Evolutionary conservation across 495 filamentous ascomycete species (phyloP).

Genomic region (Neurospora sp.): DNA sequence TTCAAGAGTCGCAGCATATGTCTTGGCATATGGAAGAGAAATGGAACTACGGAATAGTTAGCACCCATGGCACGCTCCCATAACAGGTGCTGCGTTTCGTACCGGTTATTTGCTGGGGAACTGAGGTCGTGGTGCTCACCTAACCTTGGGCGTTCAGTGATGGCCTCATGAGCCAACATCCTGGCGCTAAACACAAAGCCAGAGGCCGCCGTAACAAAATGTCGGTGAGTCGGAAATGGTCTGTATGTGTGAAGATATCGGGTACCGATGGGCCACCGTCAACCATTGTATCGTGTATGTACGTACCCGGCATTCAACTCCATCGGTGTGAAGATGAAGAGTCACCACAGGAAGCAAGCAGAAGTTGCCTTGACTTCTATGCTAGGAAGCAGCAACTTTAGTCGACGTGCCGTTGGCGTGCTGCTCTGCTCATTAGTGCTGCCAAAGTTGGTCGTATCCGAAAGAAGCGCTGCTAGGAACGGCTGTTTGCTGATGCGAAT

Average conservation of each 20-base stretch:
- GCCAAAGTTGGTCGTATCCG: neutral
- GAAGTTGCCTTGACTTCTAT: neutral
- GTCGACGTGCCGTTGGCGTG: neutral
- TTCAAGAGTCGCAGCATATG: neutral
- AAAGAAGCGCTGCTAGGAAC: neutral
- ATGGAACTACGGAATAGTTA: neutral
- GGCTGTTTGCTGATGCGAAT: neutral
- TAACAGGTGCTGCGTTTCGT: neutral
- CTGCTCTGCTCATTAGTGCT: neutral
- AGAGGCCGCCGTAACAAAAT: neutral
- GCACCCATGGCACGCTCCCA: neutral
- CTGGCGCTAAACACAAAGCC: neutral
- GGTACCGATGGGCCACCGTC: neutral
- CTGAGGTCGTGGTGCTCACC: neutral
- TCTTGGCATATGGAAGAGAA: neutral
- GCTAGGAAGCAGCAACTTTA: neutral
- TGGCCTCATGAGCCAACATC: neutral
- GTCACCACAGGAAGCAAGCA: neutral
- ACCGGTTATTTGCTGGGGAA: neutral
- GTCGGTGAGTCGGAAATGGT: neutral
- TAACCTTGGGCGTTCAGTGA: neutral
- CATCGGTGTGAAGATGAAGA: neutral
- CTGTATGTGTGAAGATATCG: neutral
- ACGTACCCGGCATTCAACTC: neutral
- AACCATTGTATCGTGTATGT: neutral